phyloP scores from a whole-genome alignment of 2,329 filamentous ascomycete species.

The Chaetomium olivaceum region DNA sequence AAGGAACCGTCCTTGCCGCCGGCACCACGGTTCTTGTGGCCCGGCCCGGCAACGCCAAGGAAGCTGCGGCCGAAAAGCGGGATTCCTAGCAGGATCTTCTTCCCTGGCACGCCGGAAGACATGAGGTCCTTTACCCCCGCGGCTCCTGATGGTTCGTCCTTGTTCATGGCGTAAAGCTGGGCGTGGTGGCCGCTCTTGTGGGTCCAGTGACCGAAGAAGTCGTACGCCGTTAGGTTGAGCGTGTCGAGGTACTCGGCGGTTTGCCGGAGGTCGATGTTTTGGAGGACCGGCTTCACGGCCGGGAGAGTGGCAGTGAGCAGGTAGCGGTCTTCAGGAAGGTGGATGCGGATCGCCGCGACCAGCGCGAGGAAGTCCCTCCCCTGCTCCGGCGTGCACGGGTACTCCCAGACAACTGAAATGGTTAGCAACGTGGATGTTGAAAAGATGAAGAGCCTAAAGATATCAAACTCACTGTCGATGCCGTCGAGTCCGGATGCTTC shows the following conservation, averaged over 20 bases:
- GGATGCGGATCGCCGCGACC: slow-evolving; percentile 64
- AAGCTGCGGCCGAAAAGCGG: slow-evolving; percentile 77
- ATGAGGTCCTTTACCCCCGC: slow-evolving; percentile 66
- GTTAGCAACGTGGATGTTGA: slow-evolving; percentile 18
- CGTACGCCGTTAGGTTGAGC: slow-evolving; percentile 79
- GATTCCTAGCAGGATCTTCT: slow-evolving; percentile 74
- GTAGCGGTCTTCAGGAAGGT: slow-evolving; percentile 68
- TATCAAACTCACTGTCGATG: slow-evolving; percentile 65
- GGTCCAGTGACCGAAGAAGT: slow-evolving; percentile 74
- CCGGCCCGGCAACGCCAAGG: slow-evolving; percentile 62
- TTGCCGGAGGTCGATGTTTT: slow-evolving; percentile 65
- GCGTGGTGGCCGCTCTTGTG: slow-evolving; percentile 70
- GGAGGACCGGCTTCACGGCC: slow-evolving; percentile 64
- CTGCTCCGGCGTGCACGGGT: slow-evolving; percentile 65
- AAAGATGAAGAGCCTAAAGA: not conserved
- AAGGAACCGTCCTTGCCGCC: slow-evolving; percentile 69
- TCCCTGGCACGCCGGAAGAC: slow-evolving; percentile 63
- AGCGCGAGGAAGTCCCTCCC: slow-evolving; percentile 71
- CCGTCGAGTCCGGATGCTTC: slow-evolving; percentile 71
- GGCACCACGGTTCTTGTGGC: slow-evolving; percentile 58
- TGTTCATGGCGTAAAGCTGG: slow-evolving; percentile 65
- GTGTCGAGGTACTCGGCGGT: slow-evolving; percentile 69
- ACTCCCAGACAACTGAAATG: slow-evolving; percentile 74
- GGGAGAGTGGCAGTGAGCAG: slow-evolving; percentile 72
- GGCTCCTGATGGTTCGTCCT: slow-evolving; percentile 65